These are phyloP conservation scores for Russula olivacea DNA, from an alignment of 768 basidiomycete genomes.

Conservation along the genomic window DNA sequence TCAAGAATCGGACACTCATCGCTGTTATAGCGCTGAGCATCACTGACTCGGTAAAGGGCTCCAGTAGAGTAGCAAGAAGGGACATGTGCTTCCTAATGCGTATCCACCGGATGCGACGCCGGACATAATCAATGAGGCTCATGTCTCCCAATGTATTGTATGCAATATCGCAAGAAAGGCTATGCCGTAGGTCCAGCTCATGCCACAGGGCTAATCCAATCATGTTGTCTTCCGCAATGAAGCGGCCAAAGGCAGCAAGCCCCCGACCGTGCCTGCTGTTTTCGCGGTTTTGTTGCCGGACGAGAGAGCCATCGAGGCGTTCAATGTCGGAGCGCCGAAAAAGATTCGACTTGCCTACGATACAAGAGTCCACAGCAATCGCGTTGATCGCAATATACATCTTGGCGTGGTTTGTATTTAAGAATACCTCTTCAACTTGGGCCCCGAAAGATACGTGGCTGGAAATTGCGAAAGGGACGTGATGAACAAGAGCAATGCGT, in stretches of 20 bases:
- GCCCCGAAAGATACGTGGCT: slow-evolving; percentile 70
- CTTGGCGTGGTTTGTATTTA: slow-evolving; percentile 97
- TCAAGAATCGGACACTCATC: slow-evolving; percentile 46
- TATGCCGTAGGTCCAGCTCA: slow-evolving; percentile 81
- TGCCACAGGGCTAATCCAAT: slow-evolving; percentile 92
- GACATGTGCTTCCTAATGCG: slow-evolving; percentile 95
- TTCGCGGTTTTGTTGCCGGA: slow-evolving; percentile 32
- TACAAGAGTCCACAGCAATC: slow-evolving; percentile 85
- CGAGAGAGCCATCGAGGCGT: slow-evolving; percentile 59
- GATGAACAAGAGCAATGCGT: slow-evolving; percentile 84
- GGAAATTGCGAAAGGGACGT: slow-evolving; percentile 84
- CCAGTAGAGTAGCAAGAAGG: slow-evolving; percentile 73
- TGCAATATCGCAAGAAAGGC: slow-evolving; percentile 86
- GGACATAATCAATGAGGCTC: slow-evolving; percentile 77
- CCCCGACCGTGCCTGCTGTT: slow-evolving; percentile 41
- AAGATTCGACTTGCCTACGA: slow-evolving; percentile 93
- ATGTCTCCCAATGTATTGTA: slow-evolving; percentile 86
- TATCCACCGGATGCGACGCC: slow-evolving; percentile 92
- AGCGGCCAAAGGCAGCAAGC: slow-evolving; percentile 76
- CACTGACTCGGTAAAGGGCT: slow-evolving; percentile 90
- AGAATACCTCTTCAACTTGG: slow-evolving; percentile 83
- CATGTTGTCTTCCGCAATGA: slow-evolving; percentile 97
- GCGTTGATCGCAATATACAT: slow-evolving; percentile 96
- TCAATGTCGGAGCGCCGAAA: slow-evolving; percentile 88
- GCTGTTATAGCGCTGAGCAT: slow-evolving; percentile 61